phyloP scores from a whole-genome alignment of 2,329 filamentous ascomycete species.

The Cladosporium sp. region DNA sequence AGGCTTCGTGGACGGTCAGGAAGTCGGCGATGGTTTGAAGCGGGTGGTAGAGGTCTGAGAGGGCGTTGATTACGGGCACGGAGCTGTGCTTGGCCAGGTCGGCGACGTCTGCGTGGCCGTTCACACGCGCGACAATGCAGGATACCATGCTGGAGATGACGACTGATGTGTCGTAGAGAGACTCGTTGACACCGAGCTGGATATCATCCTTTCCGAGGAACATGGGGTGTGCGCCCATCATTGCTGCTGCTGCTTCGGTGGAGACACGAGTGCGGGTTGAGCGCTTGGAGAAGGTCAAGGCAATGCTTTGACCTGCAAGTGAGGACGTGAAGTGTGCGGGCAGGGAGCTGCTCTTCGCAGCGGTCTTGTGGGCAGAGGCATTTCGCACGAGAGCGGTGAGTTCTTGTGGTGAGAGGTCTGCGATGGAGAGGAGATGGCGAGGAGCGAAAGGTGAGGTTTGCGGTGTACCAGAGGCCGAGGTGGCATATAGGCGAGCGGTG shows the following conservation, averaged over 20 bases:
- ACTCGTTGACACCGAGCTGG: constrained; percentile 93
- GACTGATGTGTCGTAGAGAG: constrained; percentile 82
- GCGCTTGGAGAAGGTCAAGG: constrained; percentile 95
- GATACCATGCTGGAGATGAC: constrained; percentile 76
- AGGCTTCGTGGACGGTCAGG: constrained; percentile 79
- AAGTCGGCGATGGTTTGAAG: constrained; percentile 93
- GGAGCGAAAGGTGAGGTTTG: constrained; percentile 58
- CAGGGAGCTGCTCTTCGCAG: constrained; percentile 64
- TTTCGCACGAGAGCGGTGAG: constrained; percentile 78
- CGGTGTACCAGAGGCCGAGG: constrained; percentile 29
- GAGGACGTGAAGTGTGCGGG: constrained; percentile 57
- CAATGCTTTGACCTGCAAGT: constrained; percentile 74
- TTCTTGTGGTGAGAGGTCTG: constrained; percentile 75
- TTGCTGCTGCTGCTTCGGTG: constrained; percentile 83
- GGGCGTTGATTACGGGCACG: constrained; percentile 51
- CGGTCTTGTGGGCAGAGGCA: constrained; percentile 70
- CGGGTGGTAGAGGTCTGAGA: constrained; percentile 89
- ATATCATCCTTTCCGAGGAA: constrained; percentile 95
- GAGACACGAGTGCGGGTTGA: constrained; percentile 91
- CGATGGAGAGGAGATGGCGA: constrained; percentile 87
- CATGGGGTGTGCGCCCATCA: constrained; percentile 91
- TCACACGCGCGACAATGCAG: constrained; percentile 48
- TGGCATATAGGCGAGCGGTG: constrained; percentile 19
- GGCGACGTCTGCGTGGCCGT: constrained; percentile 48
- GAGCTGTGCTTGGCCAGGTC: constrained; percentile 45